Evolutionary conservation across 371 early-diverging fungal genomes (phyloP), one percentile per base, ranked within the genome.

Genomic region (Mortierella sp.): DNA sequence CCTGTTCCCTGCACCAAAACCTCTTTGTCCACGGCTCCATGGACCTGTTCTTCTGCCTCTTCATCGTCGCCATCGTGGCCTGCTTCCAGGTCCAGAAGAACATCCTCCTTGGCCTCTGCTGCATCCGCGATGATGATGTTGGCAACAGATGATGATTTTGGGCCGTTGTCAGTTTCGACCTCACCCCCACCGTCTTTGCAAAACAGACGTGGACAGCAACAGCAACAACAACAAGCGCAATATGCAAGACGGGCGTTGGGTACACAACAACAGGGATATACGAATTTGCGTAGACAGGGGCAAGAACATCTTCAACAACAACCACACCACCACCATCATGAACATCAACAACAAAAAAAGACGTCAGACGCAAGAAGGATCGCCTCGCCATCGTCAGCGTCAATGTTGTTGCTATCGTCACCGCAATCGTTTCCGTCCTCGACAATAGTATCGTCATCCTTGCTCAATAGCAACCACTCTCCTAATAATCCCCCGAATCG

Each of bases 101-200:
- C 50, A 2, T 32, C 43, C 6, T 64, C 64, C 23, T 5, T 63
- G 42, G 37, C 24, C 0, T 63, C 64, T 26, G 23, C 56, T 0
- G 28, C 46, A 14, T 19, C 60, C 15, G 6, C 51, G 9, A 48
- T 19, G 31, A 37, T 26, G 21, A 17, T 28, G 51, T 7, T n/a
- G n/a, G 21, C 15, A 9, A 26, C 49, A 48, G 15, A n/a, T 6
- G 49, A 48, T 5, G 23, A 37, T 3, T 56, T 21, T 50, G 56
- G 21, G 3, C 5, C 50, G 26, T 51, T 21, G 17, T 53, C 65
- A 1, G 31, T 49, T 21, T 59, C 59, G 26, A 44, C 67, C 49
- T 66, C 59, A 34, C 50, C 67, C 12, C 47, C 67, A 12, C 53
- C 44, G 32, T 37, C 60, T 11, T 24, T 43, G n/a, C 56, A 57